Percentiles rank a stretch among this genome's conserved stretches.
Conservation (phyloP, 106 monocot species). For the Apostasia ramifera region DNA sequence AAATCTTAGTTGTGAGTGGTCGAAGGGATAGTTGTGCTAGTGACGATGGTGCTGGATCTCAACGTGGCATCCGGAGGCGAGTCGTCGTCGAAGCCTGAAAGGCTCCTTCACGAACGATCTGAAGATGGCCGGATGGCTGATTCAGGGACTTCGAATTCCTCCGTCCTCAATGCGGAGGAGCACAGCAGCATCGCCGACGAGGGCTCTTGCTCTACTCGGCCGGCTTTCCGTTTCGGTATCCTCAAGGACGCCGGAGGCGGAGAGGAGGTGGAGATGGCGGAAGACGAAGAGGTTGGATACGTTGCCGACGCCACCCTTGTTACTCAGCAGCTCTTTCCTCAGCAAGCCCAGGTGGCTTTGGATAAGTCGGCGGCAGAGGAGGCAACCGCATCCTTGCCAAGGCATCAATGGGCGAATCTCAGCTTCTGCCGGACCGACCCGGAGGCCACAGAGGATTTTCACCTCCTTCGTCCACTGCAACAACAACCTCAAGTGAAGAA, state of each 20-base stretch:
- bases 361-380: neutral
- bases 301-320: neutral
- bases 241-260: constrained; percentile 20
- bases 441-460: constrained; percentile 4
- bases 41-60: constrained; percentile 15
- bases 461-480: constrained; percentile 7
- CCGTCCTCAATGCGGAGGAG: constrained; percentile 65
- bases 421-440: constrained; percentile 19
- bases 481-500: constrained; percentile 49
- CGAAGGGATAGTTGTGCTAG: neutral
- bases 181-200: constrained; percentile 30
- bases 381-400: neutral
- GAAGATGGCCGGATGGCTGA: constrained; percentile 13
- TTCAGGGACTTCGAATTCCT: constrained; percentile 72
- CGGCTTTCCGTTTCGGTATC: constrained; percentile 44
- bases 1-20: neutral
- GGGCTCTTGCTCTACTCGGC: constrained; percentile 37
- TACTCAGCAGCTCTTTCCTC: constrained; percentile 29
- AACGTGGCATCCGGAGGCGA: constrained; percentile 7
- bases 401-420: constrained; percentile 39
- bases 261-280: constrained; percentile 17
- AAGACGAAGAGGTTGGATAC: constrained; percentile 3
- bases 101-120: neutral
- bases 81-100: constrained; percentile 14
- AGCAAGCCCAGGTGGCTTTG: neutral